These are phyloP conservation scores for Ogataea philodendri DNA, from an alignment of 805 yeast genomes.

Conservation along the genomic window DNA sequence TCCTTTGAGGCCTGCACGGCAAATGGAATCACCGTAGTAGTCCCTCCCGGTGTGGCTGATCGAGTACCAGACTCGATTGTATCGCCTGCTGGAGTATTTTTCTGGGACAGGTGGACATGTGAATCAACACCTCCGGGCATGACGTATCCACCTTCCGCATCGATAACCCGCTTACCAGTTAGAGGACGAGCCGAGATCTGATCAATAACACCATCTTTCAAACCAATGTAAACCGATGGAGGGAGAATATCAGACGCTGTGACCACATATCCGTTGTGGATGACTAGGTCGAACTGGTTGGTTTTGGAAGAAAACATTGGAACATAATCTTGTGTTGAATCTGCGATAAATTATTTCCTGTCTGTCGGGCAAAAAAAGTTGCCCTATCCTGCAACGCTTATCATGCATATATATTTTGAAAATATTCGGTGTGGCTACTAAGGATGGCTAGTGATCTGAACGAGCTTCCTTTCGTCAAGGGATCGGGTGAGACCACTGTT, in stretches of 20 bases:
- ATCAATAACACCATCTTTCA: slow-evolving; percentile 27
- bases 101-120: slow-evolving; percentile 48
- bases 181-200: slow-evolving; percentile 21
- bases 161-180: slow-evolving; percentile 26
- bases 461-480: slow-evolving; percentile 10
- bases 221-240: slow-evolving; percentile 40
- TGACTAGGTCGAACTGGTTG: slow-evolving; percentile 24
- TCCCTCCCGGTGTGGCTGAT: slow-evolving; percentile 50
- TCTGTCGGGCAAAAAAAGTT: not conserved
- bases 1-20: slow-evolving; percentile 41
- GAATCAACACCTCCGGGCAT: slow-evolving; percentile 55
- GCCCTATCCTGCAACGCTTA: slow-evolving; percentile 4
- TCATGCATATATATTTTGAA: no score
- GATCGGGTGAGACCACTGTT: slow-evolving; percentile 4
- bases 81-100: slow-evolving; percentile 42
- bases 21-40: slow-evolving; percentile 47
- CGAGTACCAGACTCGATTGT: slow-evolving; percentile 44
- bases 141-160: slow-evolving; percentile 46
- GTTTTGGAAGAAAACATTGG: slow-evolving; percentile 2
- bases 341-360: not conserved
- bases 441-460: slow-evolving; percentile 1
- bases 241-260: slow-evolving; percentile 30
- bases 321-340: not conserved
- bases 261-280: slow-evolving; percentile 34
- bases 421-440: no score